Base-by-base conservation (phyloP, 2,329 filamentous ascomycete species). In the Graphilbum ipis-grandicollis region DNA sequence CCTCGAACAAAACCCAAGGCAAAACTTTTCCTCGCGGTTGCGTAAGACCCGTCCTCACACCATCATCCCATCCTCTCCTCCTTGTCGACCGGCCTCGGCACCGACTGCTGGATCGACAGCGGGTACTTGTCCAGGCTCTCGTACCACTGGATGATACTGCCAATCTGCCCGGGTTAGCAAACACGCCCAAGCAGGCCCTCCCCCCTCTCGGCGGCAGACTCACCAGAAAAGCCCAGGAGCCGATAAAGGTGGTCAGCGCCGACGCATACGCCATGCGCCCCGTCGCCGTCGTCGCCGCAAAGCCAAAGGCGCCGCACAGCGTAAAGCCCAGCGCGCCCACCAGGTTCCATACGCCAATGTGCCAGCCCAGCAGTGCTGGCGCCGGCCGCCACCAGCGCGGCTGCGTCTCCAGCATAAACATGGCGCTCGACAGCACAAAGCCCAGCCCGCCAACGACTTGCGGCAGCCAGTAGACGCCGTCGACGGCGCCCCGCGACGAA, bases 391-490 rank as follows among this genome's bases (percentile, higher is more conserved):
- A 79, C 75, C 75, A 80, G 33, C 59, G 64, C 30, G 59, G 49
- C 51, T 79, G 75, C 3, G 72, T 76, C 51, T 80, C 75, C 8
- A 79, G 47, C 64, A 77, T 77, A 52, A 77, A 79, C 2, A 79
- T 52, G 3, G 56, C 47, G 18, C 65, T 58, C 7, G 60, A 75
- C 19, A 74, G 47, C 41, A 78, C 65, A 52, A 80, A 79, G 5
- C 73, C 70, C 0, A 50, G 49, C 1, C 74, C 74, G 4, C 75
- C 75, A 3, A 79, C 53, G 7, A 79, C 66, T 47, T 79, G 68
- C 1, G 69, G 67, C 1, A 65, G 56, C 70, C 73, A 79, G 52
- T 66, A 79, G 5, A 71, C 58, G 4, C 71, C 68, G 40, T 74
- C 64, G 19, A 64, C 48, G 2, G 55, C 57, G 9, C 50, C 50